Percentiles rank a stretch among this genome's conserved stretches.
phyloP scores from a whole-genome alignment of 116 monocot genomes.

The Cymodocea nodosa region DNA sequence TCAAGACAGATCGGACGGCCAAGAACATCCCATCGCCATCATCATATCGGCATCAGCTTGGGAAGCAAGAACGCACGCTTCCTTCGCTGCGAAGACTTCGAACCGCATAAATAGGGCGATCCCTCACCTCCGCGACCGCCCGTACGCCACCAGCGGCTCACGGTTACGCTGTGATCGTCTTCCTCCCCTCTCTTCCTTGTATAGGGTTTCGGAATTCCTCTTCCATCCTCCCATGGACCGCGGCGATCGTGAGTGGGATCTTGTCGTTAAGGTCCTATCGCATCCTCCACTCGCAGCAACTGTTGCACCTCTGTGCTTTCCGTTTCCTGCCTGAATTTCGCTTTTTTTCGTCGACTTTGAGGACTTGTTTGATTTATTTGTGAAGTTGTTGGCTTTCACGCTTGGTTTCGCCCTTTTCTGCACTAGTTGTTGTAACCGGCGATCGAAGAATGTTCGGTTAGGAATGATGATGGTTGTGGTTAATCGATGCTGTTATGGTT shows the following conservation, averaged over 20 bases:
- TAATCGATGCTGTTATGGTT: too few species aligned
- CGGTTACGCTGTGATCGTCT: neutral
- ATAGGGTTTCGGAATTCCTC: neutral
- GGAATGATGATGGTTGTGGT: too few species aligned
- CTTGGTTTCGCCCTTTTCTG: neutral
- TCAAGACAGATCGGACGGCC: too few species aligned
- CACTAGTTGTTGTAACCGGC: too few species aligned
- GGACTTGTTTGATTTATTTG: neutral
- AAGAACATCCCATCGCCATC: too few species aligned
- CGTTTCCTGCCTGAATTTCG: neutral
- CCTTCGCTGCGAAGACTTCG: too few species aligned
- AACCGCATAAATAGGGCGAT: too few species aligned
- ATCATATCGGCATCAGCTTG: too few species aligned
- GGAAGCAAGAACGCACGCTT: too few species aligned
- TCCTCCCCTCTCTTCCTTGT: neutral
- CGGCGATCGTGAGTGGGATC: neutral
- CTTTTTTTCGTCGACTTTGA: neutral
- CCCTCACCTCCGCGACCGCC: too few species aligned
- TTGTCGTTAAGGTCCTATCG: slow-evolving; percentile 6
- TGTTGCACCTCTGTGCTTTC: neutral
- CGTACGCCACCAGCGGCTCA: neutral
- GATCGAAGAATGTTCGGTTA: too few species aligned
- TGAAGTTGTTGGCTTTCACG: neutral
- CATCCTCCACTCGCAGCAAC: neutral
- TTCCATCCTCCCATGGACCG: slow-evolving; percentile 1